Percentiles rank a stretch among this genome's conserved stretches.
phyloP scores from a whole-genome alignment of 2,329 filamentous ascomycete genomes.

The Xylaria sp. region DNA sequence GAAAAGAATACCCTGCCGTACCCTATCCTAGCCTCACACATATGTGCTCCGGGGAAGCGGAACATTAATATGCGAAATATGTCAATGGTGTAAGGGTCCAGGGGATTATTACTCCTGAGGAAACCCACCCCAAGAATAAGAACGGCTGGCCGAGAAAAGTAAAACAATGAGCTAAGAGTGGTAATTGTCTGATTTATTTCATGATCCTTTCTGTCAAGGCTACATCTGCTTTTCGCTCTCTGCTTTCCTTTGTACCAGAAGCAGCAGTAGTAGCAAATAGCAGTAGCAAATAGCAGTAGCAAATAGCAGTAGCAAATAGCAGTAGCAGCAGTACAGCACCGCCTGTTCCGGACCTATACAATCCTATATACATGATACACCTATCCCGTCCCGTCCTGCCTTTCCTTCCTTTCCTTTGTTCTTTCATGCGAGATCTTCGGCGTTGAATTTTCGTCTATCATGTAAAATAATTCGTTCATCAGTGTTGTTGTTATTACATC shows the following conservation, averaged over 20 bases:
- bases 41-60: neutral
- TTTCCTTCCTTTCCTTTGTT: no score
- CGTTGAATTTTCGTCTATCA: constrained; percentile 19
- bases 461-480: constrained; percentile 9
- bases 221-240: neutral
- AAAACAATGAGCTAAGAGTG: constrained; percentile 23
- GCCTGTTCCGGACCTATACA: constrained; percentile 11
- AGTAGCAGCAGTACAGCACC: neutral
- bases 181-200: constrained; percentile 38
- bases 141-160: neutral
- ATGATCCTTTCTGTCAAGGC: neutral
- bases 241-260: neutral
- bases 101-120: no score
- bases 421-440: neutral
- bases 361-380: constrained; percentile 30
- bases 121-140: neutral
- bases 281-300: no score
- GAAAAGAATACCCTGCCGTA: neutral
- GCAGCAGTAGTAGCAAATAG: no score
- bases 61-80: neutral
- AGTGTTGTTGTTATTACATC: constrained; percentile 26
- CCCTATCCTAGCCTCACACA: neutral
- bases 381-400: neutral
- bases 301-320: no score
- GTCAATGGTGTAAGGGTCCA: no score